Evolutionary conservation across 805 yeast genomes (phyloP).

Genomic region (Candida verbasci): DNA sequence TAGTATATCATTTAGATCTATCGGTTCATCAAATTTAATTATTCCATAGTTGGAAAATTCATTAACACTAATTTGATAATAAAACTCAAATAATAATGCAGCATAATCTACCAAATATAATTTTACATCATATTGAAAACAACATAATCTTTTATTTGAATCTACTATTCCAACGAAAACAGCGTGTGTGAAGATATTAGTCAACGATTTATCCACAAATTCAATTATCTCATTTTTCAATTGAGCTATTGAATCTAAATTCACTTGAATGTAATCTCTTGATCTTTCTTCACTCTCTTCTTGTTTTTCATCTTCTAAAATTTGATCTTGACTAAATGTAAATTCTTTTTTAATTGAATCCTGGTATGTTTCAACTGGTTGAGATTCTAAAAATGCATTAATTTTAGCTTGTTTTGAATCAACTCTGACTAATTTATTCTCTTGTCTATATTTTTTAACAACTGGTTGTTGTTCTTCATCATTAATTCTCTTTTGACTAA

Average conservation of each 20-base stretch:
- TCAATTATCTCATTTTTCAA: conserved; percentile 50
- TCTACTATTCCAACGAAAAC: conserved; percentile 84
- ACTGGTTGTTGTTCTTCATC: conserved; percentile 11
- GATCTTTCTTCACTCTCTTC: not conserved
- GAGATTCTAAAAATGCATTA: conserved; percentile 13
- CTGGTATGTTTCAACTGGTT: not conserved
- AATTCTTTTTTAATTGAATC: conserved; percentile 10
- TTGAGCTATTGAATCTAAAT: conserved; percentile 54
- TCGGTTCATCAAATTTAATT: conserved; percentile 18
- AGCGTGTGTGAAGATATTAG: conserved; percentile 64
- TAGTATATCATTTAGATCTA: conserved; percentile 29
- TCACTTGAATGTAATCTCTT: conserved; percentile 34
- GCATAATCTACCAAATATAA: conserved; percentile 80
- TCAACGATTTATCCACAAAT: conserved; percentile 47
- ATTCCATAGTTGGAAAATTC: conserved; percentile 82
- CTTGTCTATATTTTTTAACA: conserved; percentile 42
- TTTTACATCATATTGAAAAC: conserved; percentile 81
- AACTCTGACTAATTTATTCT: conserved; percentile 65
- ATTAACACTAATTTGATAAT: conserved; percentile 74
- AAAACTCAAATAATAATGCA: conserved; percentile 59
- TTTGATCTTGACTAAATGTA: not conserved
- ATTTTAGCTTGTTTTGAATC: conserved; percentile 55
- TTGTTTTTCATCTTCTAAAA: conserved; percentile 1
- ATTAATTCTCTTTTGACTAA: conserved; percentile 13
- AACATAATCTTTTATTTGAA: conserved; percentile 58